Base-by-base conservation (phyloP, 164 flowering plant genomes). In the Buxus sempervirens region DNA sequence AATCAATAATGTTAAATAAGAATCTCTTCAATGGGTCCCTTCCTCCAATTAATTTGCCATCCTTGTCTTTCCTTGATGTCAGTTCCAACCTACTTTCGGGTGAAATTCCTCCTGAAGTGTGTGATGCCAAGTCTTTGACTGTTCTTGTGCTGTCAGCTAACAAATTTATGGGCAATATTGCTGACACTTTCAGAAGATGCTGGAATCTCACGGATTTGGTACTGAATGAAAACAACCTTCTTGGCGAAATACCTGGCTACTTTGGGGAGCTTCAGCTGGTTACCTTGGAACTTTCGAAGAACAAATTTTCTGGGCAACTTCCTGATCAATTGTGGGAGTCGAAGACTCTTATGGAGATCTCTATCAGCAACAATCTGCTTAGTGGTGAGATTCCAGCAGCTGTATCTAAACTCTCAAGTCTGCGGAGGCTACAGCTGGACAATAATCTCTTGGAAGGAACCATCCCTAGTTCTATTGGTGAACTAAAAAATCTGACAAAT, bases 271-370 rank as follows among this genome's bases (percentile, higher is more conserved):
- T 87, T 62, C 78, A 60, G 53, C 71, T 87, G 65, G 76, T 80
- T 38, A 80, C 82, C 0, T 66, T 85, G 60, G 88, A 82, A 60
- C 68, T 87, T 41, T 82, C 86, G 20, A 80, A 80, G 42, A 87
- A 87, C 70, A 78, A 63, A 23, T 78, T 87, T 28, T 79, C 77
- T 25, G 91, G 91, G 28, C 36, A 58, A 55, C 73, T 87, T 62
- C 91, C 91, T 55, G 81, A 76, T 63, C 73, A 77, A 57, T 70
- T 87, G 16, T 85, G 84, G 84, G 79, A 81, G 58, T 87, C 91
- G 0, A 63, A 63, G 75, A 83, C 89, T n/a, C 85, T 87, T 15
- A 64, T 83, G 83, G 86, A 78, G 71, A 69, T 87, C 59, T 77
- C 78, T 0, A 65, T 87, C 18, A 60, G 80, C 66, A 70, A 74